phyloP scores from a whole-genome alignment of 352 stramenopile species.

The Salisapilia sapeloensis region DNA sequence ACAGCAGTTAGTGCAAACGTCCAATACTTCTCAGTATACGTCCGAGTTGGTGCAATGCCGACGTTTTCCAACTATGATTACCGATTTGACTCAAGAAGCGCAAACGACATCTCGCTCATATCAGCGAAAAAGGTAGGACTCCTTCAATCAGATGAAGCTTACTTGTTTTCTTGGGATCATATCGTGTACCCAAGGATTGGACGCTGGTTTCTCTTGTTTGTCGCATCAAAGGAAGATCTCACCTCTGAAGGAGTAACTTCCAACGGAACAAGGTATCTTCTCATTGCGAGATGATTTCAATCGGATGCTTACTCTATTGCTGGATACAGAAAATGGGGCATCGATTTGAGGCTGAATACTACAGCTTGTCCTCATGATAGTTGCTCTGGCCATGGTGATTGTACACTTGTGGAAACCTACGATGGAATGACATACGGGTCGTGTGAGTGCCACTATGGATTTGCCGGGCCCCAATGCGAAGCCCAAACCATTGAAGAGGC shows the following conservation, averaged over 20 bases:
- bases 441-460: slow-evolving; percentile 17
- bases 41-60: slow-evolving; percentile 9
- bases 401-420: slow-evolving; percentile 10
- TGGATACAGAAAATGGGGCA: slow-evolving; percentile 6
- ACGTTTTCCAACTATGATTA: slow-evolving; percentile 10
- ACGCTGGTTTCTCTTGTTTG: slow-evolving; percentile 9
- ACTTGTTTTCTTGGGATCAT: slow-evolving; percentile 1
- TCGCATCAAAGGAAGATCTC: too few species aligned
- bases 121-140: slow-evolving; percentile 2
- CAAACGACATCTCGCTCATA: slow-evolving; percentile 1
- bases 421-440: slow-evolving; percentile 11
- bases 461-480: slow-evolving; percentile 13
- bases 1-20: slow-evolving; percentile 9
- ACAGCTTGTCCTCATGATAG: slow-evolving; percentile 6
- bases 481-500: slow-evolving; percentile 3
- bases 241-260: slow-evolving; percentile 1
- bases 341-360: slow-evolving; percentile 10
- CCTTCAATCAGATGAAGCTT: slow-evolving; percentile 3
- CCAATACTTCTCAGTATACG: slow-evolving; percentile 10
- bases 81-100: slow-evolving; percentile 6
- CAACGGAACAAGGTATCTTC: not conserved
- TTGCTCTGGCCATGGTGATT: slow-evolving; percentile 11
- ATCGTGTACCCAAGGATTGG: slow-evolving; percentile 9
- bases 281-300: not conserved
- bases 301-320: not conserved